Evolutionary conservation across 2,329 filamentous ascomycete species (phyloP).

Genomic region (Cytospora schulzeri): DNA sequence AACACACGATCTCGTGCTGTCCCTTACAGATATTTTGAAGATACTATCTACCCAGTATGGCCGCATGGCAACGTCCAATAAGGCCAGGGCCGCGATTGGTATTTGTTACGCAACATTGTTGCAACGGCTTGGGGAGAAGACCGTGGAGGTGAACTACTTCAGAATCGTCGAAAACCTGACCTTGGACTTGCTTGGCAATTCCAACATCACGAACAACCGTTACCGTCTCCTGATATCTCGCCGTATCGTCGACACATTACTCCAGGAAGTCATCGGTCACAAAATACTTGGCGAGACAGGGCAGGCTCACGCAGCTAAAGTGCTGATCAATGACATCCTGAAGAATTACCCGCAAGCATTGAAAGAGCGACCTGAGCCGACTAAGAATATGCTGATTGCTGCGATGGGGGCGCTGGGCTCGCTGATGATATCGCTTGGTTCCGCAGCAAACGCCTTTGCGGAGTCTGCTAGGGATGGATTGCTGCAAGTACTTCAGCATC

Average conservation of each 20-base stretch:
- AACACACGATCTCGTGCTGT: slow-evolving; percentile 71
- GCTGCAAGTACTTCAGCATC: slow-evolving; percentile 88
- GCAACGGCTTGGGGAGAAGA: slow-evolving; percentile 74
- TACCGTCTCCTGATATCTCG: slow-evolving; percentile 85
- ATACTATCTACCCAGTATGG: slow-evolving; percentile 81
- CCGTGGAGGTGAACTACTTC: slow-evolving; percentile 81
- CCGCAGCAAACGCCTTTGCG: slow-evolving; percentile 76
- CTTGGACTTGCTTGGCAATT: slow-evolving; percentile 75
- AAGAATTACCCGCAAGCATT: slow-evolving; percentile 93
- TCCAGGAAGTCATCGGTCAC: slow-evolving; percentile 81
- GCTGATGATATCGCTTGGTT: slow-evolving; percentile 77
- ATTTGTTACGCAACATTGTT: slow-evolving; percentile 85
- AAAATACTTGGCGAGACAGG: slow-evolving; percentile 87
- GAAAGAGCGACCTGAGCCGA: slow-evolving; percentile 84
- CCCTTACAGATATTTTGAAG: slow-evolving; percentile 75
- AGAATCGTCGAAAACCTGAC: slow-evolving; percentile 81
- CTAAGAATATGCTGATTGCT: slow-evolving; percentile 80
- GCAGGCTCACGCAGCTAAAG: slow-evolving; percentile 79
- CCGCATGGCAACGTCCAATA: slow-evolving; percentile 76
- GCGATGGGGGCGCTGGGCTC: slow-evolving; percentile 78
- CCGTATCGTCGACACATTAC: slow-evolving; percentile 78
- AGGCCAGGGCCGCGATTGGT: slow-evolving; percentile 77
- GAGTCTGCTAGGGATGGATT: slow-evolving; percentile 85
- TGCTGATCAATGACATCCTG: slow-evolving; percentile 81
- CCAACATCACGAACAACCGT: slow-evolving; percentile 77